These are phyloP conservation scores for Penicillium manginii DNA, from an alignment of 495 filamentous ascomycete genomes.

Conservation along the genomic window DNA sequence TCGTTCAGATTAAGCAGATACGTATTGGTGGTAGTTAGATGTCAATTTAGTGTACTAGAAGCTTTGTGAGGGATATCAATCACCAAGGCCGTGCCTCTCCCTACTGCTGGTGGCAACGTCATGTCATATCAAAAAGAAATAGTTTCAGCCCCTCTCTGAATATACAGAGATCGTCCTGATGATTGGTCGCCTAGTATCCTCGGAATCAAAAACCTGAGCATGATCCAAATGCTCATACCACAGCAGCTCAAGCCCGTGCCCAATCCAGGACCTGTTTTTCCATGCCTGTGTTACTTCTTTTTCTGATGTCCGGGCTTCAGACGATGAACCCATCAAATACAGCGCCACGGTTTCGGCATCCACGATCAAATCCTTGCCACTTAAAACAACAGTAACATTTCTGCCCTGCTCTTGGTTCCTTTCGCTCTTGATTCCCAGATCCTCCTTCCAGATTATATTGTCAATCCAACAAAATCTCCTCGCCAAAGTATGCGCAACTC, in stretches of 20 bases:
- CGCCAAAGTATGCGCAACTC: constrained; percentile 12
- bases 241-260: constrained; percentile 5
- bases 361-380: constrained; percentile 9
- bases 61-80: background rate
- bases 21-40: background rate
- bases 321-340: constrained; percentile 8
- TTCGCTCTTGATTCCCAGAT: constrained; percentile 2
- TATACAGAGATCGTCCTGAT: background rate
- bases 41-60: background rate
- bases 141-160: background rate
- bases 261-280: constrained; percentile 7
- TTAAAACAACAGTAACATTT: constrained; percentile 9
- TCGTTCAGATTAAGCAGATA: background rate
- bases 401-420: background rate
- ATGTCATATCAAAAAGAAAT: background rate
- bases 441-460: constrained; percentile 15
- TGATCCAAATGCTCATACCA: constrained; percentile 8
- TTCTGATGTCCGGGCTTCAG: background rate
- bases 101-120: background rate
- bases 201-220: constrained; percentile 7
- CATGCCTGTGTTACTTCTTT: background rate
- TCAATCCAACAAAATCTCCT: constrained; percentile 11
- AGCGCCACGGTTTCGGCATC: constrained; percentile 3
- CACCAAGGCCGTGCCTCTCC: background rate
- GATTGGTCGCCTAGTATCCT: constrained; percentile 7